A percentile compares a stretch with the other conserved stretches of the same genome.
Evolutionary conservation across 768 basidiomycete species (phyloP).

Genomic region (Mycena vulgaris): DNA sequence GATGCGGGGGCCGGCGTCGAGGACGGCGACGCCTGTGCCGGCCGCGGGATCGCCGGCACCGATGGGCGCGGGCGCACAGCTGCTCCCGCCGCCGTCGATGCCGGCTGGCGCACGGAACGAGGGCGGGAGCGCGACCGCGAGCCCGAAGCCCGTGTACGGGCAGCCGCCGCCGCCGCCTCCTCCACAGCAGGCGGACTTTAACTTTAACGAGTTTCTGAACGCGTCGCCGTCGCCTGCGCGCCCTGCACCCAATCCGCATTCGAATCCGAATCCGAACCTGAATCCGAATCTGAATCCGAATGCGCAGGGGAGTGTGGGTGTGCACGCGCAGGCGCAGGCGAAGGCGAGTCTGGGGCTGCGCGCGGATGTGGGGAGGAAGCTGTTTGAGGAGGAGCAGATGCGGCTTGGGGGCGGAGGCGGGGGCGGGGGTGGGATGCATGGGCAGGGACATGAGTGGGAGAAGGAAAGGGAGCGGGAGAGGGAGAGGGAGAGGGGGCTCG

Average conservation of each 20-base stretch:
- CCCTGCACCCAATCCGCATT: too few relatives aligned
- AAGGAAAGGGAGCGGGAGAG: conserved; percentile 43
- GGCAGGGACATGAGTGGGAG: conserved; percentile 41
- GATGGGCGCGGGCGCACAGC: conserved; percentile 42
- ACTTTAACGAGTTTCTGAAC: conserved; percentile 81
- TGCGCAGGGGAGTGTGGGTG: too few relatives aligned
- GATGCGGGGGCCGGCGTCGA: conserved; percentile 38
- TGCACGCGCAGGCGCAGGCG: conserved; percentile 41
- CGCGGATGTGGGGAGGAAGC: conserved; percentile 74
- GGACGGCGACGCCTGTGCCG: conserved; percentile 33
- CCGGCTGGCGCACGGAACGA: conserved; percentile 13
- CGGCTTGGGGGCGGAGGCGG: conserved; percentile 54
- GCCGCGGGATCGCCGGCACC: conserved; percentile 16
- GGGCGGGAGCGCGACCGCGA: not conserved
- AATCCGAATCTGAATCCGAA: too few relatives aligned
- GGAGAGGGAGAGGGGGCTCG: conserved; percentile 41
- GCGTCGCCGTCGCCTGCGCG: conserved; percentile 76
- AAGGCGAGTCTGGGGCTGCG: conserved; percentile 67
- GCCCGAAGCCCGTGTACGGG: conserved; percentile 30
- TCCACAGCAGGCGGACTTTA: conserved; percentile 59
- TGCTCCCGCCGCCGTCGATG: conserved; percentile 42
- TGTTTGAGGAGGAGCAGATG: conserved; percentile 81
- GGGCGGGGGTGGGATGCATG: conserved; percentile 12
- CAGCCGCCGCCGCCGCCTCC: conserved; percentile 8
- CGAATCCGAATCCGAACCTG: too few relatives aligned